phyloP scores from a whole-genome alignment of 2,329 filamentous ascomycete genomes.

The Fusarium poae region DNA sequence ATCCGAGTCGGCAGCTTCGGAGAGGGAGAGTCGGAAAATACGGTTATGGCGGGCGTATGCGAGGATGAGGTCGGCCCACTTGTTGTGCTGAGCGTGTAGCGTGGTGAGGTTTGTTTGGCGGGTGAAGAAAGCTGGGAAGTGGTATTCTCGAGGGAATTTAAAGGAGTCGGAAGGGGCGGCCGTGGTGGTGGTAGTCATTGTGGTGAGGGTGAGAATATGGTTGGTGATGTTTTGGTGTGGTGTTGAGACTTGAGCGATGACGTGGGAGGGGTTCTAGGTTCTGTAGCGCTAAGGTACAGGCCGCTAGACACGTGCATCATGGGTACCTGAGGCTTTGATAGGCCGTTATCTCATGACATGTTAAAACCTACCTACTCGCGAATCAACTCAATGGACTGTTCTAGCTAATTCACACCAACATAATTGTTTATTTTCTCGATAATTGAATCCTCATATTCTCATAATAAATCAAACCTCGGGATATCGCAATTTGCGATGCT shows the following conservation, averaged over 20 bases:
- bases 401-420: background rate
- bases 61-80: conserved; percentile 89
- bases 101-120: conserved; percentile 81
- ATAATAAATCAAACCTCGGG: background rate
- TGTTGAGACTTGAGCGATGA: conserved; percentile 36
- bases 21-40: conserved; percentile 79
- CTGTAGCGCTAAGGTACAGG: conserved; percentile 4
- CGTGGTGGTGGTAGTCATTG: conserved; percentile 23
- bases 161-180: conserved; percentile 54
- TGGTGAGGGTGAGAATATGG: background rate
- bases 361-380: background rate
- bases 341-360: background rate
- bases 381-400: background rate
- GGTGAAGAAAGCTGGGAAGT: conserved; percentile 89
- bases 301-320: conserved; percentile 28
- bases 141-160: conserved; percentile 73
- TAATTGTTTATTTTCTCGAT: background rate
- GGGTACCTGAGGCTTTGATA: conserved; percentile 1
- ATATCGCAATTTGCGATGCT: conserved; percentile 10
- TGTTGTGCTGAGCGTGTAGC: conserved; percentile 79
- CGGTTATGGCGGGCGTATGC: conserved; percentile 84
- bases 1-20: conserved; percentile 63
- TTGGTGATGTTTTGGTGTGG: conserved; percentile 26
- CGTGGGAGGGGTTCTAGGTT: conserved; percentile 30
- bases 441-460: conserved; percentile 12